phyloP scores from a whole-genome alignment of 768 basidiomycete genomes.

The Pleurotus tuoliensis region DNA sequence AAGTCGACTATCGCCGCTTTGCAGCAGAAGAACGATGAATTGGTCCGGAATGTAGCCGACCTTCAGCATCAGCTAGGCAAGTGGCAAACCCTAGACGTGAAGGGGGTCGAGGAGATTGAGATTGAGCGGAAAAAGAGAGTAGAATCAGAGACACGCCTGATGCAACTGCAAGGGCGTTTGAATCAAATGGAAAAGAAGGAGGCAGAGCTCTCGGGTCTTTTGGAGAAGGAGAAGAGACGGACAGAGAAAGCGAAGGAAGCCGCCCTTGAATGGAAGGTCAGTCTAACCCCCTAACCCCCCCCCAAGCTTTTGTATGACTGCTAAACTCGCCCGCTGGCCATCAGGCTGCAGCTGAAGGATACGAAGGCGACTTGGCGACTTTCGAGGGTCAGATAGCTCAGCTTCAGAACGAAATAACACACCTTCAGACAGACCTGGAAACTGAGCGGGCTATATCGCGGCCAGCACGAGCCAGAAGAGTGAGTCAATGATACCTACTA shows the following conservation, averaged over 20 bases:
- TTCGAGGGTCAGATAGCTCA: constrained; percentile 29
- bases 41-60: constrained; percentile 50
- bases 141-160: constrained; percentile 53
- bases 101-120: constrained; percentile 58
- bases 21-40: constrained; percentile 52
- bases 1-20: constrained; percentile 50
- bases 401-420: constrained; percentile 38
- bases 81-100: constrained; percentile 66
- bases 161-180: constrained; percentile 38
- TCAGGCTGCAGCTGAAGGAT: constrained; percentile 35
- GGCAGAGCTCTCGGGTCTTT: constrained; percentile 28
- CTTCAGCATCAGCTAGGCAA: constrained; percentile 62
- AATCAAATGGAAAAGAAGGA: constrained; percentile 24
- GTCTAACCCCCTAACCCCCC: not conserved
- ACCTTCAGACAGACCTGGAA: constrained; percentile 42
- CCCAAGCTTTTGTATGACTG: too few relatives aligned
- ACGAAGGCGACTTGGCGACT: constrained; percentile 32
- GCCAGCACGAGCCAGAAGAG: constrained; percentile 22
- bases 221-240: constrained; percentile 40
- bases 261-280: constrained; percentile 45
- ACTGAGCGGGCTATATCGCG: constrained; percentile 30
- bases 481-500: not conserved
- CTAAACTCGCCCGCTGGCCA: not conserved
- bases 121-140: constrained; percentile 47
- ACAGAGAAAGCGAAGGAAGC: constrained; percentile 38